Evolutionary conservation across 23 red algal species (phyloP).

Genomic region (Chondrus crispus): DNA sequence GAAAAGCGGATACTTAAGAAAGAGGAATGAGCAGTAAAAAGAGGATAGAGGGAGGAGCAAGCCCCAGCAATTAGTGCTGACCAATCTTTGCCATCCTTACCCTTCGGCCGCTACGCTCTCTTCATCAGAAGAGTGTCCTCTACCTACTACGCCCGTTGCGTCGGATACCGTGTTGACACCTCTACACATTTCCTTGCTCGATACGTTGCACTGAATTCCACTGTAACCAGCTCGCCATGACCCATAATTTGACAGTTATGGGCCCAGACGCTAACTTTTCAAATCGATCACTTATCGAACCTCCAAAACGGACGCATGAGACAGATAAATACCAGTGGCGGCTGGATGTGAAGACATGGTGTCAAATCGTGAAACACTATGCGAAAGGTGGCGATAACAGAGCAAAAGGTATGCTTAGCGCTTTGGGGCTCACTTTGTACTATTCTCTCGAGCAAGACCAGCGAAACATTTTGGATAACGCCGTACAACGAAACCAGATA

Average conservation of each 20-base stretch:
- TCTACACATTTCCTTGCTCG: no score
- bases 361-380: background rate
- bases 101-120: no score
- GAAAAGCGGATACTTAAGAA: no score
- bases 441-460: background rate
- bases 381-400: background rate
- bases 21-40: no score
- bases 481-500: background rate
- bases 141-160: no score
- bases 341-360: background rate
- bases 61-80: no score
- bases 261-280: background rate
- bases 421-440: background rate
- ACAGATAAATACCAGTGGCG: background rate
- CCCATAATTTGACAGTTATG: background rate
- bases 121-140: no score
- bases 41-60: no score
- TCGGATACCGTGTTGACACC: no score
- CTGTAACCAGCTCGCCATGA: no score
- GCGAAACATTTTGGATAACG: background rate
- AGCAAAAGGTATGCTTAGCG: slow-evolving; percentile 4
- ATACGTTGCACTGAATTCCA: no score
- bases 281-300: background rate
- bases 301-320: background rate
- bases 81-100: no score